These are phyloP conservation scores for Colletotrichum sp. DNA, from an alignment of 2,329 filamentous ascomycete species.

Conservation along the genomic window DNA sequence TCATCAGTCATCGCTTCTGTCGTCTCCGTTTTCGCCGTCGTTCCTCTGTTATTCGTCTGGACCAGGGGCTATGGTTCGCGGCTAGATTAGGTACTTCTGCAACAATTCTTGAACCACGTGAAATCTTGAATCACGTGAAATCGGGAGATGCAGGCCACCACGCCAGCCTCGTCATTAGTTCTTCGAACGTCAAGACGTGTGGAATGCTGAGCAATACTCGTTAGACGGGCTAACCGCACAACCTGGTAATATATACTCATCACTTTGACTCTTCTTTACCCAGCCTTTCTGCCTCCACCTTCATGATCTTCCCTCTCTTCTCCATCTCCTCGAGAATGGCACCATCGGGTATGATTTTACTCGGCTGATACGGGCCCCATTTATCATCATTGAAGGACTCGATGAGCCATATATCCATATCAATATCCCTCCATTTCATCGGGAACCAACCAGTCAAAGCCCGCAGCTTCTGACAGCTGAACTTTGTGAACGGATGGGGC, in stretches of 20 bases:
- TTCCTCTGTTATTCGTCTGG: no score
- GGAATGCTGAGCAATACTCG: no score
- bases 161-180: no score
- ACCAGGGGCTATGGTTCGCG: no score
- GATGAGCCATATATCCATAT: background rate
- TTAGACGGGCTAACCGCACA: background rate
- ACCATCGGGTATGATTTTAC: background rate
- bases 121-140: no score
- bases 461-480: background rate
- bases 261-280: background rate
- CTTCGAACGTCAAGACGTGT: no score
- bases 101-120: no score
- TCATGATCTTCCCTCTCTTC: background rate
- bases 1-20: background rate
- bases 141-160: no score
- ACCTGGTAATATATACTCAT: background rate
- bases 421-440: background rate
- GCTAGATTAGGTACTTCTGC: no score
- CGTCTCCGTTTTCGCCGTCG: no score
- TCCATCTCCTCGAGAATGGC: background rate
- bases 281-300: background rate
- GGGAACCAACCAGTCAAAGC: background rate
- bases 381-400: background rate
- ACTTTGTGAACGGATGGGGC: background rate
- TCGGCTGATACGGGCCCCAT: background rate